Percentiles rank a stretch among this genome's conserved stretches.
Evolutionary conservation across 1,139 yeast species (phyloP).

Genomic region (Ogataea hybrid): DNA sequence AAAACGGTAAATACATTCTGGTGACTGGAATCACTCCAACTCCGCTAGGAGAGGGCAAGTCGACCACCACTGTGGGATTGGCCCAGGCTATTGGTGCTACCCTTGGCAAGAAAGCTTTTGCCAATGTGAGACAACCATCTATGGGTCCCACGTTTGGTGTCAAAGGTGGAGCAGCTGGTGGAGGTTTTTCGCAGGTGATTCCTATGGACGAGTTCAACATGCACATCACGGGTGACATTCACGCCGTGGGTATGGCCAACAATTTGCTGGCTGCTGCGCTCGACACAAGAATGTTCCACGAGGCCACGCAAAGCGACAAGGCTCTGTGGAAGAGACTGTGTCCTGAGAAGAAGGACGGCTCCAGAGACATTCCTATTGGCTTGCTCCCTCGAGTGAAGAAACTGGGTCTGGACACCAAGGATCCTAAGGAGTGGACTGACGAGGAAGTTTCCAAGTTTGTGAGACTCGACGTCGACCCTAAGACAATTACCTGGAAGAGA

Average conservation of each 20-base stretch:
- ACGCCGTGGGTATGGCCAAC: slow-evolving; percentile 95
- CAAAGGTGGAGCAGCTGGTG: slow-evolving; percentile 99
- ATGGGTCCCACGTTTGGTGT: slow-evolving; percentile 99
- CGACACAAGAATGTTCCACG: slow-evolving; percentile 98
- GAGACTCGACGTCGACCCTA: slow-evolving; percentile 90
- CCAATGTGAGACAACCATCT: slow-evolving; percentile 96
- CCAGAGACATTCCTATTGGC: slow-evolving; percentile 71
- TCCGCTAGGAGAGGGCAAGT: slow-evolving; percentile 97
- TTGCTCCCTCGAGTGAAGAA: slow-evolving; percentile 78
- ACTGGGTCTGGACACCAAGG: slow-evolving; percentile 75
- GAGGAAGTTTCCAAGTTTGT: slow-evolving; percentile 79
- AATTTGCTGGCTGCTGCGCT: slow-evolving; percentile 96
- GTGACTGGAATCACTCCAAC: slow-evolving; percentile 99
- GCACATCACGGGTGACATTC: slow-evolving; percentile 98
- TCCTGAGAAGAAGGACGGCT: slow-evolving; percentile 77
- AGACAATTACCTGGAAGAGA: slow-evolving; percentile 93
- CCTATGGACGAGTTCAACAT: slow-evolving; percentile 99
- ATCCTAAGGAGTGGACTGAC: slow-evolving; percentile 77
- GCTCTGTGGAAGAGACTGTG: slow-evolving; percentile 85
- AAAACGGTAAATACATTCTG: slow-evolving; percentile 84
- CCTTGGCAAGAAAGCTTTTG: slow-evolving; percentile 80
- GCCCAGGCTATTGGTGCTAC: slow-evolving; percentile 97
- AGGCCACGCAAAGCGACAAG: slow-evolving; percentile 83
- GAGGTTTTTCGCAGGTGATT: slow-evolving; percentile 97
- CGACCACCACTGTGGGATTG: slow-evolving; percentile 94